Conservation (phyloP, 2,329 filamentous ascomycete species). For the Colletotrichum lini region DNA sequence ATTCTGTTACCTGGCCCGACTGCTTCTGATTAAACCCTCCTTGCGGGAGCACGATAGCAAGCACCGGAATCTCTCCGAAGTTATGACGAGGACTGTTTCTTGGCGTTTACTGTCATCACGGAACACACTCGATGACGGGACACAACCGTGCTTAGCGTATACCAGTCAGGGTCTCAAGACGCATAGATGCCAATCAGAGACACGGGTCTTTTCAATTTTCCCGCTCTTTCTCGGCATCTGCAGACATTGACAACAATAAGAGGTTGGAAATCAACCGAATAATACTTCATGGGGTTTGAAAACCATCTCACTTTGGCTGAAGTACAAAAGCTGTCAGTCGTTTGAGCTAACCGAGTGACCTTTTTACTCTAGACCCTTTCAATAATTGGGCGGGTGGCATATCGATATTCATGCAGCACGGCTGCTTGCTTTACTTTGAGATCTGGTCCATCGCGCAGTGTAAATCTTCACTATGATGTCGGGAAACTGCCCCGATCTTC, state of each 20-base stretch:
- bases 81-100: background rate
- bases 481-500: background rate
- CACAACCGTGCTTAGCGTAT: background rate
- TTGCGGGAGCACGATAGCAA: background rate
- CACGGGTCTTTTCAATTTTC: background rate
- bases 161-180: background rate
- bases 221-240: too few species aligned
- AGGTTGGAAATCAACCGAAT: too few species aligned
- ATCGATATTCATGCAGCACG: too few species aligned
- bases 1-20: background rate
- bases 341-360: too few species aligned
- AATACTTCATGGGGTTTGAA: too few species aligned
- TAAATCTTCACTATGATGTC: background rate
- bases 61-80: background rate
- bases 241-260: too few species aligned
- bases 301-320: too few species aligned
- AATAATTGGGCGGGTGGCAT: too few species aligned
- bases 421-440: too few species aligned
- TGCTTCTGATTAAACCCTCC: background rate
- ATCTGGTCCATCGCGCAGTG: background rate
- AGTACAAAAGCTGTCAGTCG: too few species aligned
- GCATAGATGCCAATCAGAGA: background rate
- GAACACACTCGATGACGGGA: background rate
- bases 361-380: too few species aligned
- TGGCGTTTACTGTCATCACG: background rate